Evolutionary conservation across 2,329 filamentous ascomycete species (phyloP), one percentile per base, ranked within the genome.

Genomic region (Beauveria bassiana): DNA sequence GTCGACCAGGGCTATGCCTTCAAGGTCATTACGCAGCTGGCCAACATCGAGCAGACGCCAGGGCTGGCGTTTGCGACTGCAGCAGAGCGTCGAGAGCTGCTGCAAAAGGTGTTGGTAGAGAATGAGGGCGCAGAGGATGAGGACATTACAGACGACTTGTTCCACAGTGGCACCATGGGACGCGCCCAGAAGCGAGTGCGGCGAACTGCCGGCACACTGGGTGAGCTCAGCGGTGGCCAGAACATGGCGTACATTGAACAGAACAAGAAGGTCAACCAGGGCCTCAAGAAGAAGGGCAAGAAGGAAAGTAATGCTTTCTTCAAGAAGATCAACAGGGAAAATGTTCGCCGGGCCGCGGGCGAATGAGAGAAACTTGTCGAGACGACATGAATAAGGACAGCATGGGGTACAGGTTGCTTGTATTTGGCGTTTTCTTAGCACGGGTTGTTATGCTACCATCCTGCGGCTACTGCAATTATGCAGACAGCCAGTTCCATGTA

Each of bases 1-100:
- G 93, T 99, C 24, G 95, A 99, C 67, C 95, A 99, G 75, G 95
- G 95, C 10, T 99, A 99, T 72, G 93, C 95, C 0, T 99, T 99
- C 82, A 98, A 98, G 73, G 93, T 98, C 64, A 99, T 99, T 72
- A 99, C 95, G 0, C 91, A 96, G 70, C 81, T 99, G 8, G 88
- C 93, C 69, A 95, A 93, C 56, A 91, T 99, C 65, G 91, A 97
- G 64, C 85, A 90, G 63, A 88, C 93, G 59, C 86, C 89, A 0
- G 86, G 87, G 0, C 82, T 99, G 1, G 89, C 88, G 2, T 98
- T 96, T 71, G 85, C 85, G 2, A 90, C 90, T 1, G 83, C 91
- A 0, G 79, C 85, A 7, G 92, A 96, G 69, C 87, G 92, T 5
- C 87, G 91, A 52, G 92, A 96, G 72, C 81, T 98, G 28, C 81